These are phyloP conservation scores for Dalbergia cultrata DNA, from an alignment of 306 rosid genomes.

Conservation along the genomic window DNA sequence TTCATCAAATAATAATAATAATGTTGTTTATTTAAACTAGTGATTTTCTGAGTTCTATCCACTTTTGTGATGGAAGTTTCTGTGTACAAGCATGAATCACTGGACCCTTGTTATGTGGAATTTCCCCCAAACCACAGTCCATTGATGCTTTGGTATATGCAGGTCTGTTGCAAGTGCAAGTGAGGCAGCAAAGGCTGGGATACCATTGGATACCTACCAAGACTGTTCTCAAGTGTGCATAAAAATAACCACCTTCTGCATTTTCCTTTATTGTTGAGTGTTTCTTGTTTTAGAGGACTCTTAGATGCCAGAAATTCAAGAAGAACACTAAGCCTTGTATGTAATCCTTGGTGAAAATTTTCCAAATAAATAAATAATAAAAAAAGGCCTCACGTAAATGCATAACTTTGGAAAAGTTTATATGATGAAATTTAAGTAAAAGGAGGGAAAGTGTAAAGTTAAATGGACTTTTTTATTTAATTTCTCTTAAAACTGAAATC, in stretches of 20 bases:
- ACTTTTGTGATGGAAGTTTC: neutral
- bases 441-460: slow-evolving; percentile 11
- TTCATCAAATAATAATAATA: neutral
- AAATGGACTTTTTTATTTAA: slow-evolving; percentile 13
- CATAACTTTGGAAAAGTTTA: slow-evolving; percentile 19
- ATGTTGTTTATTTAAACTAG: neutral
- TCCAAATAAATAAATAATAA: neutral
- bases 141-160: slow-evolving; percentile 41
- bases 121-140: slow-evolving; percentile 27
- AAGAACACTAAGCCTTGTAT: slow-evolving; percentile 12
- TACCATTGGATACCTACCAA: slow-evolving; percentile 60
- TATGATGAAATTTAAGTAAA: neutral
- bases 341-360: slow-evolving; percentile 41
- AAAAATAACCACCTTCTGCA: slow-evolving; percentile 38
- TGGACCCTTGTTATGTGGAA: neutral
- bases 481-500: slow-evolving; percentile 7
- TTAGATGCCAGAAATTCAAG: slow-evolving; percentile 34
- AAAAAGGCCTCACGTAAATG: neutral
- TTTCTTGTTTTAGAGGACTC: slow-evolving; percentile 48
- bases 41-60: slow-evolving; percentile 1
- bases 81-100: slow-evolving; percentile 16
- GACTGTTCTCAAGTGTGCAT: slow-evolving; percentile 61
- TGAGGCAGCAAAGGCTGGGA: slow-evolving; percentile 71
- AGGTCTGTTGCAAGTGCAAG: slow-evolving; percentile 69
- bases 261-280: slow-evolving; percentile 45